A percentile compares a stretch with the other conserved stretches of the same genome.
Conservation (phyloP, 495 filamentous ascomycete species). For the Aspergillus leporis region DNA sequence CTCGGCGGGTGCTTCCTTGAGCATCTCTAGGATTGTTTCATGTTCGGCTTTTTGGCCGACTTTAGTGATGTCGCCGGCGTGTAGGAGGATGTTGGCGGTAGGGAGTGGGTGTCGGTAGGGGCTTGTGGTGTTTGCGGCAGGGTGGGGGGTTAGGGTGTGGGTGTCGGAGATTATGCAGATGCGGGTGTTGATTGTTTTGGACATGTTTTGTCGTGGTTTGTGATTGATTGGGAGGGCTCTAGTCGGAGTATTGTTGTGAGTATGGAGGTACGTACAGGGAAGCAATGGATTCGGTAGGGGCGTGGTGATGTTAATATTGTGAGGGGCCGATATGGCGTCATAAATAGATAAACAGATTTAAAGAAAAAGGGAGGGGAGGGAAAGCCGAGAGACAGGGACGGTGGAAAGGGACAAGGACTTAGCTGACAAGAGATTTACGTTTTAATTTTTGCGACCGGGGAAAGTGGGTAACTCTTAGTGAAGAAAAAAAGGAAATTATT, state of each 20-base stretch:
- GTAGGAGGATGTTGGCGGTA: constrained; percentile 63
- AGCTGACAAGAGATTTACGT: not conserved
- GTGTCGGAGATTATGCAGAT: constrained; percentile 67
- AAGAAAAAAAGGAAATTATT: constrained; percentile 13
- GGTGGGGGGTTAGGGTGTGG: constrained; percentile 45
- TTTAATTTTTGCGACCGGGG: no score
- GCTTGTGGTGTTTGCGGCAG: constrained; percentile 20
- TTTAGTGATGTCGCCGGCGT: constrained; percentile 73
- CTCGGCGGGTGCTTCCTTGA: constrained; percentile 58
- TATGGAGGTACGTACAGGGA: no score
- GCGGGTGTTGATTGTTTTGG: constrained; percentile 41
- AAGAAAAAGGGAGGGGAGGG: no score
- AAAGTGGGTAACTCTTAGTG: not conserved
- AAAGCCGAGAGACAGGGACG: not conserved
- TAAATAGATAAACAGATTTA: no score
- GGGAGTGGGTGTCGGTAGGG: constrained; percentile 53
- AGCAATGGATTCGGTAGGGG: no score
- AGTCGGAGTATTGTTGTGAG: not conserved
- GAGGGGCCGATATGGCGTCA: not conserved
- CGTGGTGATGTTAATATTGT: not conserved
- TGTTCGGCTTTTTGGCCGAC: constrained; percentile 59
- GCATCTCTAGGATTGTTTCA: constrained; percentile 49
- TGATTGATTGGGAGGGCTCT: constrained; percentile 1
- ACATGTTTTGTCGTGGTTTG: constrained; percentile 6
- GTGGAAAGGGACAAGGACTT: not conserved